Base-by-base conservation (phyloP, 2,329 filamentous ascomycete genomes). In the Penicillium sp. region DNA sequence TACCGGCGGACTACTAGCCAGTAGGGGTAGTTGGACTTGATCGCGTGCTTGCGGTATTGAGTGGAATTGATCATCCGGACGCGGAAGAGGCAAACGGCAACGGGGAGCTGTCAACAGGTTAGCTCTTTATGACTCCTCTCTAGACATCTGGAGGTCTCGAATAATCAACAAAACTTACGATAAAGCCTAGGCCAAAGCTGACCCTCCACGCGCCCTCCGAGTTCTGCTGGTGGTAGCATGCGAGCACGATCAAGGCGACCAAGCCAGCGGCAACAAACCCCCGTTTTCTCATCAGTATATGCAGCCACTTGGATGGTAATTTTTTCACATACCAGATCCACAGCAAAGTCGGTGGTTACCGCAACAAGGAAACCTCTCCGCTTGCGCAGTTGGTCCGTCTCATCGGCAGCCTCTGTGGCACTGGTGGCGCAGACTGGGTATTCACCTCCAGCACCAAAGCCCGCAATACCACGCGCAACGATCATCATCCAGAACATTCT, bases 31-130 rank as follows among this genome's bases (percentile, higher is more conserved):
- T 81, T 75, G 57, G 78, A 80, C 60, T 77, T 76, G 69, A 83
- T 80, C 0, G 82, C 74, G 24, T 79, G 80, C 62, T 79, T 82
- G 53, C 78, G 77, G 67, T 83, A 84, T 10, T 79, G 81, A 13
- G 80, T 84, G 0, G 82, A 83, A 51, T 84, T 80, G 33, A 80
- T 75, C 82, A 86, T 84, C 53, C 81, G 80, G 59, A 84, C 68
- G 4, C 84, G 80, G 68, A 86, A 85, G 73, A 80, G 83, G 70
- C 85, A 83, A 59, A 85, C 81, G 5, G 76, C 76, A 0, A 85
- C 65, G 0, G 84, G 84, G 0, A 82, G 79, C 70, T 72, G 8
- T 26, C 35, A 9, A 35, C 9, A 22, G 19, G 2, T 44, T 24
- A 44, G 19, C 12, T 22, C 6, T 24, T 1, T 9, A 24, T 19